Evolutionary conservation across 2,329 filamentous ascomycete species (phyloP).

Genomic region (Setomelanomma holmii): DNA sequence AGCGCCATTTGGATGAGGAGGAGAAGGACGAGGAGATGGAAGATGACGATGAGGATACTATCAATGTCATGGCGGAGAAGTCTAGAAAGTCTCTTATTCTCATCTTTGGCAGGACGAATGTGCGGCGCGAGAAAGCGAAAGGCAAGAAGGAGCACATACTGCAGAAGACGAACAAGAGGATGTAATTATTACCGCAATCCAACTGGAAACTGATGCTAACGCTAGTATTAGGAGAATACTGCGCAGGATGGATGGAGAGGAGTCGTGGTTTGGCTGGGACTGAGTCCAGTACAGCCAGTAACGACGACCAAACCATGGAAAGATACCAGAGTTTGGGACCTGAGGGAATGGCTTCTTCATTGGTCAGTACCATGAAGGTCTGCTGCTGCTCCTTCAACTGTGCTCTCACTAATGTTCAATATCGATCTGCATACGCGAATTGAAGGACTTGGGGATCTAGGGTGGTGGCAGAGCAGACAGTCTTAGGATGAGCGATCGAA

Average conservation of each 20-base stretch:
- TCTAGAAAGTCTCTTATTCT: conserved; percentile 3
- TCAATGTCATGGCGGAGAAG: background rate
- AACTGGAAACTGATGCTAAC: background rate
- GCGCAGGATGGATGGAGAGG: background rate
- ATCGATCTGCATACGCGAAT: no score
- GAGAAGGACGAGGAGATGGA: background rate
- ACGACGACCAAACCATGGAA: no score
- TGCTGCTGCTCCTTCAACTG: no score
- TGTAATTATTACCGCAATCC: background rate
- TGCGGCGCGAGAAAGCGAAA: conserved; percentile 2
- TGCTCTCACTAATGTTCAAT: no score
- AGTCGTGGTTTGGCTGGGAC: conserved; percentile 5
- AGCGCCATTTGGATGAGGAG: background rate
- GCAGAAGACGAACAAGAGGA: conserved; percentile 1
- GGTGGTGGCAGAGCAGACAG: no score
- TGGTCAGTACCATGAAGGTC: no score
- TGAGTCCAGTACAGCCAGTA: no score
- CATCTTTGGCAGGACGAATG: conserved; percentile 9
- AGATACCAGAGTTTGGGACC: no score
- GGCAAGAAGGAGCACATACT: background rate
- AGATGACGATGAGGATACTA: background rate
- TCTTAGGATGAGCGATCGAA: no score
- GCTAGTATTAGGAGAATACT: background rate
- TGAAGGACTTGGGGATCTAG: background rate
- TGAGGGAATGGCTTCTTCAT: no score